Base-by-base conservation (phyloP, 768 basidiomycete species). In the Daedaleopsis sinensis region DNA sequence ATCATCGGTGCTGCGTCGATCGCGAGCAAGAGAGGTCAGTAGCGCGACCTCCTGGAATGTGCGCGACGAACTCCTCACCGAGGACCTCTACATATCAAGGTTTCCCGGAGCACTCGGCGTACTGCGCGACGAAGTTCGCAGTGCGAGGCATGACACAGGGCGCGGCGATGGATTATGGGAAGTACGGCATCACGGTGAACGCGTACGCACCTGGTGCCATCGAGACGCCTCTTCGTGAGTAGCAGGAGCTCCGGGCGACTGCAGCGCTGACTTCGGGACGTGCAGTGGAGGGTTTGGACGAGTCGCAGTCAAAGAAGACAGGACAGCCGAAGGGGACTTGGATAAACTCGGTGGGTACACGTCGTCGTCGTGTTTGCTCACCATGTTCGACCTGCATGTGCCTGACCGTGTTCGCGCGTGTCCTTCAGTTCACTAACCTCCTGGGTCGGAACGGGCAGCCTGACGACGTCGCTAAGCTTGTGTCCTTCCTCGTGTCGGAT, bases 1-100 rank as follows among this genome's bases (percentile, higher is more conserved):
- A 74, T 80, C 5, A 68, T 81, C 62, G 81, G 79, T 32, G 71
- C 71, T 9, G 63, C 56, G 1, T 72, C 71, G 18, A 58, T 61
- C 39, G 59, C 66, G 15, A 65, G 69, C 23, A 72, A 72, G 58
- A 42, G 52, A 42, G 69, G 69, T 66, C 5, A 32, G 27, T 42
- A n/a, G 24, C 52, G 15, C 15, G 13, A n/a, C 6, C 15, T 24
- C 32, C 4, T 2, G 12, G 23, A 12, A 21, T 32, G 10, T 24
- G 35, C 23, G 44, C 24, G 8, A 39, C 57, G 12, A 10, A 10
- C 18, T 3, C 55, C 51, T 10, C 15, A 38, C 23, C 18, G 15
- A 32, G n/a, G 24, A 38, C 23, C 39, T 24, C 3, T 37, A 57
- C 8, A 15, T 12, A 7, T 19, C 10, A 12, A 56, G 63, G 65